Evolutionary conservation across 2,329 filamentous ascomycete genomes (phyloP).

Genomic region (Byssochlamys sp.): DNA sequence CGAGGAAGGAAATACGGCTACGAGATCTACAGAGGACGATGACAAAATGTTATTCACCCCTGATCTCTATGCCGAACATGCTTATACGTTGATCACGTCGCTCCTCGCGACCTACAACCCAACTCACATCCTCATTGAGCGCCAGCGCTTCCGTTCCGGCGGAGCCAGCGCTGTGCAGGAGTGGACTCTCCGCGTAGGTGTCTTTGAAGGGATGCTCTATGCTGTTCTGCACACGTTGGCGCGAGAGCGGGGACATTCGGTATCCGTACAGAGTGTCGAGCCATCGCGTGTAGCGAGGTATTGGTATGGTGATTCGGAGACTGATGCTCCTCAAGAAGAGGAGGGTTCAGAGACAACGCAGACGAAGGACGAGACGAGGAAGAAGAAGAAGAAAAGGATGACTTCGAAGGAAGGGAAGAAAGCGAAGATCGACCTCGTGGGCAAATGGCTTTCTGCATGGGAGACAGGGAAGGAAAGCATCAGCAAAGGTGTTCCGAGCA

Average conservation of each 20-base stretch:
- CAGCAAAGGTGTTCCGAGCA: constrained; percentile 6
- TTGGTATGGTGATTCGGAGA: constrained; percentile 35
- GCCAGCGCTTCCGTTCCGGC: constrained; percentile 56
- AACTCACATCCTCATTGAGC: constrained; percentile 61
- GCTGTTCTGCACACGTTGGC: constrained; percentile 53
- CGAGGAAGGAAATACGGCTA: neutral
- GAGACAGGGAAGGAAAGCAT: constrained; percentile 18
- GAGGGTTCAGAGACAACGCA: constrained; percentile 3
- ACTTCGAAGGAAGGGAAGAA: constrained; percentile 30
- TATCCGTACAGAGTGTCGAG: constrained; percentile 42
- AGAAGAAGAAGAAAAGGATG: constrained; percentile 13
- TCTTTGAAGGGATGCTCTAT: constrained; percentile 73
- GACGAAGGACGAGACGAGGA: constrained; percentile 1
- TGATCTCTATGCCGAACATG: constrained; percentile 43
- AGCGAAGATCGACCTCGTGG: constrained; percentile 55
- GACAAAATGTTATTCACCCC: constrained; percentile 40
- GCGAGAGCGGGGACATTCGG: constrained; percentile 34
- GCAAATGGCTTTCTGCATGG: constrained; percentile 40
- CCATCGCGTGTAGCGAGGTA: constrained; percentile 49
- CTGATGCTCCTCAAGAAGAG: neutral
- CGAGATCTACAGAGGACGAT: constrained; percentile 2
- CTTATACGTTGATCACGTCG: constrained; percentile 45
- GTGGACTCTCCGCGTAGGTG: constrained; percentile 75
- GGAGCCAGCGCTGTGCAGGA: constrained; percentile 59
- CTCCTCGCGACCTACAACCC: constrained; percentile 47